Conservation (phyloP, 2,329 filamentous ascomycete genomes). For the Botryotinia convoluta region DNA sequence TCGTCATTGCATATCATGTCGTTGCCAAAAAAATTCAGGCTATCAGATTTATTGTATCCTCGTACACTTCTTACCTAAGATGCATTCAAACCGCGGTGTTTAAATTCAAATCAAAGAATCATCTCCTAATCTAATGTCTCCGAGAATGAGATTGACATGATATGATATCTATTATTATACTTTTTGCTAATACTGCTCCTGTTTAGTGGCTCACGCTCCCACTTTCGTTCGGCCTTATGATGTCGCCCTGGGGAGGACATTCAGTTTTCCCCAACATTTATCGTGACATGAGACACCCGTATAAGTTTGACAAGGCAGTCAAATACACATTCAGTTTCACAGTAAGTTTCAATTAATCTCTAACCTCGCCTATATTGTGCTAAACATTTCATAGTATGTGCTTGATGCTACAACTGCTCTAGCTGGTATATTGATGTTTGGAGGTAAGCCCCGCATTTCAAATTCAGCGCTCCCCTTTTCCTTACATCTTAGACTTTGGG, state of each 20-base stretch:
- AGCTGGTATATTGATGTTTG: constrained; percentile 90
- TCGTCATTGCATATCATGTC: neutral
- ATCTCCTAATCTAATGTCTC: too few relatives aligned
- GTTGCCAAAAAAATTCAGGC: neutral
- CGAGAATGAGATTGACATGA: neutral
- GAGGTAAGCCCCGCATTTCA: constrained; percentile 38
- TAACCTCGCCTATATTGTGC: neutral
- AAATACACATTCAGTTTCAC: constrained; percentile 83
- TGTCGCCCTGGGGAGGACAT: constrained; percentile 71
- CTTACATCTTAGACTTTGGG: neutral
- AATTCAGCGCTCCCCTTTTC: neutral
- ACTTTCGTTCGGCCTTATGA: constrained; percentile 83
- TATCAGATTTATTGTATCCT: neutral
- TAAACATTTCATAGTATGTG: constrained; percentile 54
- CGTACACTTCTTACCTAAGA: neutral
- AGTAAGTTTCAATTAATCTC: constrained; percentile 45
- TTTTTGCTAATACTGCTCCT: neutral
- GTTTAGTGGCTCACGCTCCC: constrained; percentile 70
- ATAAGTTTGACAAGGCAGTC: constrained; percentile 68
- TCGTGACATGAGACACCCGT: constrained; percentile 70
- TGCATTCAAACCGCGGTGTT: neutral
- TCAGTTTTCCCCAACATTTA: constrained; percentile 81
- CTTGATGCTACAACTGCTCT: constrained; percentile 81
- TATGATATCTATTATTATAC: neutral
- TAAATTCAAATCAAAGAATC: neutral